phyloP scores from a whole-genome alignment of 768 basidiomycete species.

The Phanerochaete carnosa region DNA sequence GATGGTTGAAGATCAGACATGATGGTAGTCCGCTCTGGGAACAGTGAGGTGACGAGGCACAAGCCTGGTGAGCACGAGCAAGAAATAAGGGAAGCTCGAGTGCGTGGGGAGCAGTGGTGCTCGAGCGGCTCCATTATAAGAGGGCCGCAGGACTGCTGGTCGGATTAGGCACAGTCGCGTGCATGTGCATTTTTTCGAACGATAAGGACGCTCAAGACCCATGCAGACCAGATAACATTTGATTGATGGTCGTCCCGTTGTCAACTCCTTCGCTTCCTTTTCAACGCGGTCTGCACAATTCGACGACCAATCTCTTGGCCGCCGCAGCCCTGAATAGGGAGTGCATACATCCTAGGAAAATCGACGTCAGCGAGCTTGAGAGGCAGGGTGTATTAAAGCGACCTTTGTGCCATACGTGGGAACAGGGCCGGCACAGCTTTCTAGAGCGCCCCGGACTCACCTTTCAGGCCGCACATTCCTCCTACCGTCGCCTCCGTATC shows the following conservation, averaged over 20 bases:
- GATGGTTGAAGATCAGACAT: constrained; percentile 7
- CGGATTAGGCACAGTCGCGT: neutral
- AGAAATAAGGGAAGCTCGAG: constrained; percentile 8
- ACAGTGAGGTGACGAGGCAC: neutral
- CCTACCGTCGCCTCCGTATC: neutral
- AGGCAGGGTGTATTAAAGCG: neutral
- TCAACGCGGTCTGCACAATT: neutral
- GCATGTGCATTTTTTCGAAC: constrained; percentile 1
- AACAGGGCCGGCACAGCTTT: neutral
- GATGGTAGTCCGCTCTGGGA: constrained; percentile 2
- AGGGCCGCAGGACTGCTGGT: neutral
- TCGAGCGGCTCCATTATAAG: neutral
- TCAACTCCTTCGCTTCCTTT: neutral
- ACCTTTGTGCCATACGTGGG: neutral
- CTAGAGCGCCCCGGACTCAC: neutral
- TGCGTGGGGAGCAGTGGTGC: constrained; percentile 7
- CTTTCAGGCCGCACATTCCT: neutral
- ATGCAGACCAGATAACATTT: constrained; percentile 6
- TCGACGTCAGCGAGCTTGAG: neutral
- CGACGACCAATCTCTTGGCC: neutral
- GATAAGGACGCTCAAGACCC: constrained; percentile 6
- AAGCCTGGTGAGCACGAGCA: constrained; percentile 5
- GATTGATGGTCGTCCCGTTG: constrained; percentile 10
- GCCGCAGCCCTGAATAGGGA: neutral
- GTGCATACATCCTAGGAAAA: neutral